A percentile compares a stretch with the other conserved stretches of the same genome.
Evolutionary conservation across 1,139 yeast genomes (phyloP).

Genomic region (Arxiozyma slooffiae): DNA sequence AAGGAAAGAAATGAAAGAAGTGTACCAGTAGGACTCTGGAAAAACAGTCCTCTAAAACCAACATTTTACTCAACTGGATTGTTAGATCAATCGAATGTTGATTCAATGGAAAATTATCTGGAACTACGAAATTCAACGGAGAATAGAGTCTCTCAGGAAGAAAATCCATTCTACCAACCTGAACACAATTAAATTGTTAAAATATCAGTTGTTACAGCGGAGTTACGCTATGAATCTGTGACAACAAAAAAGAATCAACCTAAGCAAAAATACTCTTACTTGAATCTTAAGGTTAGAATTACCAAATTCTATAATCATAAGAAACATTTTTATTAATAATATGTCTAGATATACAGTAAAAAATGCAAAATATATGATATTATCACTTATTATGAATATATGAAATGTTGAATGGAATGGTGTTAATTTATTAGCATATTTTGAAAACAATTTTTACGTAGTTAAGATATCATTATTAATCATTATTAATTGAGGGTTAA

Average conservation of each 20-base stretch:
- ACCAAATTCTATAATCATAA: background rate
- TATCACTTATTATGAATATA: no score
- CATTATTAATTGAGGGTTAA: no score
- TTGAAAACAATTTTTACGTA: no score
- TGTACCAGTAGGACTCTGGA: background rate
- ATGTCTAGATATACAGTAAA: no score
- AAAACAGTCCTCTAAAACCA: background rate
- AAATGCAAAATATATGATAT: background rate
- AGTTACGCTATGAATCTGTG: background rate
- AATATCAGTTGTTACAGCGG: background rate
- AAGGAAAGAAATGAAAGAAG: background rate
- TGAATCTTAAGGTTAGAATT: no score
- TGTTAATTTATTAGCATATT: background rate
- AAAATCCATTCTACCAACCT: conserved; percentile 1
- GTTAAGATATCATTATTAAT: no score
- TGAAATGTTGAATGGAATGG: background rate
- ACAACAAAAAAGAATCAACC: background rate
- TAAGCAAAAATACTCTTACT: no score
- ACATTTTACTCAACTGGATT: background rate
- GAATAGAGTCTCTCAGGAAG: background rate
- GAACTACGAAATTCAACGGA: background rate
- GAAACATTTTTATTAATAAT: background rate
- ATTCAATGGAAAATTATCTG: background rate
- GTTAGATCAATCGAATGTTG: background rate
- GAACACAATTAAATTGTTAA: background rate